Evolutionary conservation across 2,329 filamentous ascomycete species (phyloP), one percentile per base, ranked within the genome.

Genomic region (Fusarium humuli): DNA sequence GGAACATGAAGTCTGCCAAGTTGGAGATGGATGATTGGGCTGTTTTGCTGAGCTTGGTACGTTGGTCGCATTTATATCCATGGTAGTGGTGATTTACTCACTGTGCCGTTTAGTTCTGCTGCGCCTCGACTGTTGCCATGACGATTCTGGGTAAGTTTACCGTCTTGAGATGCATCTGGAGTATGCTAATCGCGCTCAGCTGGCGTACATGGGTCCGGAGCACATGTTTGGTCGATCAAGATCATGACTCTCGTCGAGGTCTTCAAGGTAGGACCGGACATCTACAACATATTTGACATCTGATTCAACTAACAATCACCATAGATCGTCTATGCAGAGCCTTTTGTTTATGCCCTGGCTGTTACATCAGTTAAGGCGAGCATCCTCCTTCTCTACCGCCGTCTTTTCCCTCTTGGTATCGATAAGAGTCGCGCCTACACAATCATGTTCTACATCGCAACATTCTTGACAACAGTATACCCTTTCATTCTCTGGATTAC

Each of bases 1-100:
- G 61, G 20, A 65, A 42, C 27, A 65, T 65, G 61, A 65, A 65
- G 25, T 65, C 61, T 3, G 40, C 60, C 4, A 37, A 32, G 2
- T 27, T 65, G 2, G 60, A 65, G 40, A 47, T 46, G 61, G 60
- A 65, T 3, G 61, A 65, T 16, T 65, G 61, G 61, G 61, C 61
- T 2, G 61, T 50, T 1, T 30, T 65, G 20, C n/a, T 40, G 16
- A 65, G 61, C 9, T 1, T 65, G 52, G 61, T 65, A 25, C n/a
- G 61, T 65, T 2, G 0, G 16, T 6, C 9, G 0, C 3, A 0
- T 29, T 22, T 1, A 7, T 10, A 3, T 10, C 1, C 5, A 2
- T 2, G 1, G 10, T 16, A 6, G 2, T 9, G 3, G 11, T 3
- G 0, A 1, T 5, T 2, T 20, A 6, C n/a, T 61, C 6, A 61